Evolutionary conservation across 2,329 filamentous ascomycete species (phyloP), one percentile per base, ranked within the genome.

Genomic region (Thyridium curvatum): DNA sequence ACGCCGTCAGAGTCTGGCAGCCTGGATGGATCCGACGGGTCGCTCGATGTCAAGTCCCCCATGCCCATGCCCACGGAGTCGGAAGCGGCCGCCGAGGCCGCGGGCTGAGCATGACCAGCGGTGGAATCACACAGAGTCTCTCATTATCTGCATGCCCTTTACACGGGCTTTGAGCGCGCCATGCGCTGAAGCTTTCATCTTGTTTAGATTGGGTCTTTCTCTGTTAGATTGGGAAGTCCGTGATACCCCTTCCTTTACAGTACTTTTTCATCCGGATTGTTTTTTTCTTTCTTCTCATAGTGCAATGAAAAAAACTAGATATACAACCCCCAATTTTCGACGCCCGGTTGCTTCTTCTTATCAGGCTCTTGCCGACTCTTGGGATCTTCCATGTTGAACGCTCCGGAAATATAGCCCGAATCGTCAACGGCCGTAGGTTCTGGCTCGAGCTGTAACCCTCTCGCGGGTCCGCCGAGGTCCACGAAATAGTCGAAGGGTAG

Each of bases 201-300:
- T 43, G 40, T 45, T 43, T 43, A 21, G 39, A 37, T 37, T 30
- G 14, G 15, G 35, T 21, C n/a, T 18, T 30, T 34, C 16, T 18
- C 32, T 12, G 6, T 37, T 34, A 39, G 37, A 35, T 39, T 35
- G 37, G 32, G 45, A 42, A 44, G 41, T 46, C 37, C 41, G 46
- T 47, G 45, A 47, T 47, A 47, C 45, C 45, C 44, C 41, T n/a
- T 9, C 16, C 32, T 21, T 12, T 17, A 13, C 17, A 18, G 4
- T 34, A 9, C 7, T 4, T 10, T n/a, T 12, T 12, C 12, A 18
- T 4, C 4, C 8, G 8, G 17, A 3, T 12, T 21, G 12, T 21
- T 6, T 10, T 26, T 10, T 10, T 6, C 21, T 26, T 10, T 10
- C 10, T 26, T 26, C 21, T 10, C 10, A 26, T 26, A 26, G 10